phyloP scores from a whole-genome alignment of 768 basidiomycete genomes.

The Paxillus ammoniavirescens region DNA sequence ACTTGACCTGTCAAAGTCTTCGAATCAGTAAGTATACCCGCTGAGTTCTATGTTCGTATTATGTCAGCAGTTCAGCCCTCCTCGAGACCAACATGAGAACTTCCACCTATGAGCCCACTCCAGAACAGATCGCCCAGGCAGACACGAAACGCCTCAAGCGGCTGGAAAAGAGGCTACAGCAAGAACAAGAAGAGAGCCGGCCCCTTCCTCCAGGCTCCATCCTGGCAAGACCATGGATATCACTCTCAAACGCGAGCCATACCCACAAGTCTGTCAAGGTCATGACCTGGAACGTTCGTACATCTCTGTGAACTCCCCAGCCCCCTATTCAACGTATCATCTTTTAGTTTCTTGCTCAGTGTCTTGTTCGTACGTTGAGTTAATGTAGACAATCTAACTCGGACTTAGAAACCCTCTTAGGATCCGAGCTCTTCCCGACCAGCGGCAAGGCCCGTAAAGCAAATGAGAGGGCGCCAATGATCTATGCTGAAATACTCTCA shows the following conservation, averaged over 20 bases:
- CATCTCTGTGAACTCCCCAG: background rate
- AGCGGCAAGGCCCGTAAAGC: constrained; percentile 79
- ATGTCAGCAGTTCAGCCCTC: too few species aligned
- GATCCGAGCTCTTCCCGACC: constrained; percentile 79
- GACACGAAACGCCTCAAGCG: constrained; percentile 43
- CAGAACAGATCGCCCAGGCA: constrained; percentile 56
- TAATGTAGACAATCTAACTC: background rate
- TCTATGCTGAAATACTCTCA: constrained; percentile 69
- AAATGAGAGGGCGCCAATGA: constrained; percentile 68
- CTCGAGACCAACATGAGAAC: background rate
- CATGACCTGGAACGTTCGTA: constrained; percentile 83
- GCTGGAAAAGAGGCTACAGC: constrained; percentile 42
- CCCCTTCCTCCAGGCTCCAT: constrained; percentile 10
- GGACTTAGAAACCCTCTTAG: constrained; percentile 34
- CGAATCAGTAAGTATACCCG: background rate
- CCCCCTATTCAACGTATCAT: constrained; percentile 2
- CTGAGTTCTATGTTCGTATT: too few species aligned
- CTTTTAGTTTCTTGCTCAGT: constrained; percentile 70
- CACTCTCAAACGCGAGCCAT: constrained; percentile 12
- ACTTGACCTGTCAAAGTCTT: background rate
- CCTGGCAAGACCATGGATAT: constrained; percentile 36
- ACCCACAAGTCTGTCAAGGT: constrained; percentile 50
- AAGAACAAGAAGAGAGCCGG: constrained; percentile 13
- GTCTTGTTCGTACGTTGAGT: constrained; percentile 66
- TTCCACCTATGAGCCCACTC: constrained; percentile 38